phyloP scores from a whole-genome alignment of 192 early-diverging fungal genomes.

The Mortierella alpina region DNA sequence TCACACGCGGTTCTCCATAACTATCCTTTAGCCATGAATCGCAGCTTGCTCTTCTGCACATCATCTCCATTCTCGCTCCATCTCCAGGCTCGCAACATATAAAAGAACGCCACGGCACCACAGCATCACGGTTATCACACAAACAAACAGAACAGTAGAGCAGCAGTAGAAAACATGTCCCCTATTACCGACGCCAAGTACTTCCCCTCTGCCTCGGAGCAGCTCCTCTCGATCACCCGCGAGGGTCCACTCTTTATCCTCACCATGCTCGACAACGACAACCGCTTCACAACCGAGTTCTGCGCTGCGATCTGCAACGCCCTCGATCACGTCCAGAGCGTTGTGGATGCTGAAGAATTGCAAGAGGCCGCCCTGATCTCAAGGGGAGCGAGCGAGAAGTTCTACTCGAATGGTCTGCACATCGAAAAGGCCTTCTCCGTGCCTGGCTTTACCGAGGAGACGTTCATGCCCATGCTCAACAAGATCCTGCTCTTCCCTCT shows the following conservation, averaged over 20 bases:
- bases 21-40: too few species aligned
- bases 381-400: conserved; percentile 69
- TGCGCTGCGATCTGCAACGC: conserved; percentile 66
- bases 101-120: not conserved
- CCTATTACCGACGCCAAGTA: conserved; percentile 13
- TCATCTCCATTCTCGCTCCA: too few species aligned
- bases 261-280: conserved; percentile 72
- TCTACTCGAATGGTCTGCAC: conserved; percentile 80
- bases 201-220: conserved; percentile 7
- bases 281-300: conserved; percentile 74
- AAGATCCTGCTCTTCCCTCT: conserved; percentile 73
- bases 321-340: conserved; percentile 67
- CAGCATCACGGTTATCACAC: not conserved
- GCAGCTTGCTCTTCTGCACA: too few species aligned
- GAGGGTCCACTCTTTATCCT: conserved; percentile 72
- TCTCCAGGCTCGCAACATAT: not conserved
- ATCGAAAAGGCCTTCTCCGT: conserved; percentile 54
- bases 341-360: conserved; percentile 53
- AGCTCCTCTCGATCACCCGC: conserved; percentile 33
- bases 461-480: conserved; percentile 68
- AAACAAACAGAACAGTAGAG: not conserved
- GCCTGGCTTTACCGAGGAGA: conserved; percentile 61
- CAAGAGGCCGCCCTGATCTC: conserved; percentile 70
- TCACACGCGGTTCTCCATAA: too few species aligned
- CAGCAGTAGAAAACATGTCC: not conserved